phyloP scores from a whole-genome alignment of 371 early-diverging fungal genomes.

The Zopfochytrium polystomum region DNA sequence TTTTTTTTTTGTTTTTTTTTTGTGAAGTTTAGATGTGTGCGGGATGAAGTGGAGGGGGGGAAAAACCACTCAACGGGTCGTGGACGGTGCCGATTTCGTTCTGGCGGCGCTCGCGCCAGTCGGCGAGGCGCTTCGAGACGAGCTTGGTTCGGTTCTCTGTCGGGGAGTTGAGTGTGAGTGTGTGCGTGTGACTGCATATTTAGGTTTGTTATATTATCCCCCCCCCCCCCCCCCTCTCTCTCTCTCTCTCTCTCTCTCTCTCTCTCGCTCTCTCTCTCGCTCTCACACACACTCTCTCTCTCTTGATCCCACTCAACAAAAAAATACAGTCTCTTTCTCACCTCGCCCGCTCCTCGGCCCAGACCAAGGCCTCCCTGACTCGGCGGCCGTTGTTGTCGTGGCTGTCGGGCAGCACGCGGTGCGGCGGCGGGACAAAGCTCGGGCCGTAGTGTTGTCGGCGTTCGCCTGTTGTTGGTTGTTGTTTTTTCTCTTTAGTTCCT shows the following conservation, averaged over 20 bases:
- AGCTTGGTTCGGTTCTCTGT: conserved; percentile 29
- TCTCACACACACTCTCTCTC: neutral
- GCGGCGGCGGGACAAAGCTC: conserved; percentile 24
- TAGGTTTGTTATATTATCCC: too few relatives aligned
- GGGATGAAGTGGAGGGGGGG: neutral
- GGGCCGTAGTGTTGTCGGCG: conserved; percentile 28
- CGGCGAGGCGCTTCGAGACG: conserved; percentile 21
- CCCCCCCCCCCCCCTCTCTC: too few relatives aligned
- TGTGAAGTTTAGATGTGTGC: too few relatives aligned
- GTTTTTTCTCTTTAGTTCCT: too few relatives aligned
- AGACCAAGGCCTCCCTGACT: conserved; percentile 30
- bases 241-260: too few relatives aligned
- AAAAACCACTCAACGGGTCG: conserved; percentile 28
- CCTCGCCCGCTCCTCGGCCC: conserved; percentile 31
- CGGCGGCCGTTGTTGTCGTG: conserved; percentile 34
- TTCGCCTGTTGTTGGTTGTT: conserved; percentile 24
- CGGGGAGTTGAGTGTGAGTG: neutral
- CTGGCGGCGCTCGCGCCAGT: conserved; percentile 28
- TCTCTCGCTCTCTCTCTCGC: too few relatives aligned
- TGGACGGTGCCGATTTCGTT: conserved; percentile 35
- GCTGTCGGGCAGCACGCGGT: conserved; percentile 13
- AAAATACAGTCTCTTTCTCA: neutral
- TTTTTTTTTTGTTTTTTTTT: too few relatives aligned
- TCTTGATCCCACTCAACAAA: neutral
- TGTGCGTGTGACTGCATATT: too few relatives aligned